Evolutionary conservation across 768 basidiomycete species (phyloP).

Genomic region (Pleurotus salmoneostramineus): DNA sequence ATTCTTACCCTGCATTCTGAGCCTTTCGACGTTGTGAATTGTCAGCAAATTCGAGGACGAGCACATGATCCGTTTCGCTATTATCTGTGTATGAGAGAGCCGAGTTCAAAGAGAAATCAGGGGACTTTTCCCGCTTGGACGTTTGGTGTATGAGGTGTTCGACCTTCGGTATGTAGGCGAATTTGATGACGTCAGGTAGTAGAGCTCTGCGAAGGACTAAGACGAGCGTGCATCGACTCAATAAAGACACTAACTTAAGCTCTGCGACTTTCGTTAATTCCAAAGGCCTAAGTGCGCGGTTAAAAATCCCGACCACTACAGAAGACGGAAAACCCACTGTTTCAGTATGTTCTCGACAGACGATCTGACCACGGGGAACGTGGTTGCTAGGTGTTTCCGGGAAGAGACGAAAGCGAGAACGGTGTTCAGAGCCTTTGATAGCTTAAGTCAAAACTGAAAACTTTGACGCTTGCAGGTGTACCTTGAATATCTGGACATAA

Average conservation of each 20-base stretch:
- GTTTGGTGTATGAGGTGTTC: constrained; percentile 55
- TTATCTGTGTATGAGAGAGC: constrained; percentile 26
- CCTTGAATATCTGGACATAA: constrained; percentile 23
- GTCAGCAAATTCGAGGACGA: constrained; percentile 42
- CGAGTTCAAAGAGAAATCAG: constrained; percentile 31
- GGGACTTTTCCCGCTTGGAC: constrained; percentile 29
- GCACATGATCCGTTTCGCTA: constrained; percentile 32
- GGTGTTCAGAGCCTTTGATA: constrained; percentile 74
- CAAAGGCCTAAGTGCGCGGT: constrained; percentile 51
- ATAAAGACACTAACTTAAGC: constrained; percentile 60
- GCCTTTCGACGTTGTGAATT: constrained; percentile 29
- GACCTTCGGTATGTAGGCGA: constrained; percentile 71
- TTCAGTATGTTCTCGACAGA: constrained; percentile 83
- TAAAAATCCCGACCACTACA: constrained; percentile 3
- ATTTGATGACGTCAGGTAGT: constrained; percentile 76
- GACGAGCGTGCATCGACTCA: not conserved
- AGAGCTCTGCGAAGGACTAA: constrained; percentile 44
- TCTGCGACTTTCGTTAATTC: constrained; percentile 78
- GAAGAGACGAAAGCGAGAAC: constrained; percentile 86
- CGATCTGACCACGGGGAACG: constrained; percentile 67
- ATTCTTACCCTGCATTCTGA: constrained; percentile 23
- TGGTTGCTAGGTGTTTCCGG: constrained; percentile 74
- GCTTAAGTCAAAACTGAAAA: not conserved
- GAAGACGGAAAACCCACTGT: constrained; percentile 39
- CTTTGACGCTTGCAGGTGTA: not conserved